These are phyloP conservation scores for Myxozyma neglecta DNA, from an alignment of 805 yeast genomes.

Conservation along the genomic window DNA sequence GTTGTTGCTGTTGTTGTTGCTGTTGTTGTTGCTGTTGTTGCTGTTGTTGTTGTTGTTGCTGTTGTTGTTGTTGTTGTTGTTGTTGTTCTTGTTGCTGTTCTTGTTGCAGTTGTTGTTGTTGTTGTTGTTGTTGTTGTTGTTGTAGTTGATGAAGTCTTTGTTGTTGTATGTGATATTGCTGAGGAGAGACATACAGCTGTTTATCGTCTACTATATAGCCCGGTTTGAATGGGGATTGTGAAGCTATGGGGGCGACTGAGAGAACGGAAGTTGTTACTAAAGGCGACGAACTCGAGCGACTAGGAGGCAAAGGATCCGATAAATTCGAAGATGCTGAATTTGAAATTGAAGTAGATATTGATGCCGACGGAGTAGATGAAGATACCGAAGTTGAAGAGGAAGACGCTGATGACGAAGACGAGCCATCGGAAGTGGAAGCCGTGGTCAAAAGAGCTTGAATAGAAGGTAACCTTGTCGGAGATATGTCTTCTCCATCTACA, in stretches of 20 bases:
- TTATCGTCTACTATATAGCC: not conserved
- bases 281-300: not conserved
- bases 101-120: not conserved
- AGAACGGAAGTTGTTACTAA: not conserved
- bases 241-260: not conserved
- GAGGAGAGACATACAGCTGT: not conserved
- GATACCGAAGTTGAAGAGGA: not conserved
- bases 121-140: not conserved
- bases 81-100: not conserved
- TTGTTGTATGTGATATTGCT: not conserved
- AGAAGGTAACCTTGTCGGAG: slow-evolving; percentile 31
- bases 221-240: not conserved
- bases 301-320: not conserved
- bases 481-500: slow-evolving; percentile 7
- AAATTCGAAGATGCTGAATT: too few relatives aligned
- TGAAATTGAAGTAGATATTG: not conserved
- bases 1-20: not conserved
- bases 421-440: slow-evolving; percentile 2
- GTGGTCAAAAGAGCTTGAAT: slow-evolving; percentile 26
- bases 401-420: not conserved
- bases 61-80: not conserved
- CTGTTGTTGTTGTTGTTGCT: not conserved
- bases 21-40: not conserved
- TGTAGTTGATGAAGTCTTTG: not conserved
- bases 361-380: not conserved